These are phyloP conservation scores for Hsuehochloa calcarea DNA, from an alignment of 176 grass and related monocot species.

Conservation along the genomic window DNA sequence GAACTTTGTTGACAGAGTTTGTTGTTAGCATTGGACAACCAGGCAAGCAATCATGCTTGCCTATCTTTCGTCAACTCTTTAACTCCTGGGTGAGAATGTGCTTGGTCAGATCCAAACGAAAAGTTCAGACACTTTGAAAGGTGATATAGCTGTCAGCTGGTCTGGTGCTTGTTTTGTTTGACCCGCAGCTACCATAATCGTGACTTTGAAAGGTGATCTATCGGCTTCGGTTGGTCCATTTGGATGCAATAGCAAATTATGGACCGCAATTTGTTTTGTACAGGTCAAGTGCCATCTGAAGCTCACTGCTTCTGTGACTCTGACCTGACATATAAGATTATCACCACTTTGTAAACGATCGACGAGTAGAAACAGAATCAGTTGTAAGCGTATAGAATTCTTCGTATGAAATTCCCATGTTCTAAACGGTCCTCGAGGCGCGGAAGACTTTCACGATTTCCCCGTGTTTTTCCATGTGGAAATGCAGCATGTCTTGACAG, in stretches of 20 bases:
- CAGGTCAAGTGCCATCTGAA: neutral
- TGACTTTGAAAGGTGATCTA: neutral
- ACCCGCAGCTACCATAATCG: neutral
- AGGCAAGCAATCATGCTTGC: neutral
- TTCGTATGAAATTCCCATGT: too few species aligned
- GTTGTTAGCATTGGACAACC: neutral
- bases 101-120: neutral
- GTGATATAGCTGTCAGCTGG: neutral
- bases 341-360: too few species aligned
- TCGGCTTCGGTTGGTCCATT: neutral
- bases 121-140: neutral
- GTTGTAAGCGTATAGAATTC: too few species aligned
- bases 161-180: neutral
- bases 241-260: neutral
- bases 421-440: too few species aligned
- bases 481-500: too few species aligned
- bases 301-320: too few species aligned
- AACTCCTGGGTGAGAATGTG: neutral
- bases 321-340: too few species aligned
- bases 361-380: too few species aligned
- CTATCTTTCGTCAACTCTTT: neutral
- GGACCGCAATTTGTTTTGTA: neutral
- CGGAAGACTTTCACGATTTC: too few species aligned
- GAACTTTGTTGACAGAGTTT: neutral
- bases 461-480: too few species aligned